These are phyloP conservation scores for Fusarium sarcochroum DNA, from an alignment of 2,329 filamentous ascomycete genomes.

Conservation along the genomic window DNA sequence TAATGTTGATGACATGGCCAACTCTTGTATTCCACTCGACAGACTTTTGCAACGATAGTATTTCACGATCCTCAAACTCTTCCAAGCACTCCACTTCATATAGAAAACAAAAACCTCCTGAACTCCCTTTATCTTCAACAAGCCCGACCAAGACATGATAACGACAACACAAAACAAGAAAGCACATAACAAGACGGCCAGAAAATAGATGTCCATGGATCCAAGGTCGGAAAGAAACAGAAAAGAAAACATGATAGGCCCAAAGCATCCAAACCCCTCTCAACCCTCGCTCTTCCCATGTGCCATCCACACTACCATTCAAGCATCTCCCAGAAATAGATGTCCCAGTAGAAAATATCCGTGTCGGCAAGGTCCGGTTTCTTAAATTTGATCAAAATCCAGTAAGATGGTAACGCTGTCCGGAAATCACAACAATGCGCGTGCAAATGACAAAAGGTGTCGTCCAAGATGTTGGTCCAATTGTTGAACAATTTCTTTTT, in stretches of 20 bases:
- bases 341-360: background rate
- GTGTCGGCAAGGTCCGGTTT: background rate
- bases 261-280: background rate
- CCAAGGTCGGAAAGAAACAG: conserved; percentile 4
- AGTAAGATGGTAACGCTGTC: background rate
- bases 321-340: background rate
- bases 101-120: background rate
- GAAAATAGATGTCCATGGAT: conserved; percentile 18
- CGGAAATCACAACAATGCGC: background rate
- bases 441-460: background rate
- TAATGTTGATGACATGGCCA: background rate
- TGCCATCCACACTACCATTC: conserved; percentile 1
- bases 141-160: background rate
- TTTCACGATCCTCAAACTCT: conserved; percentile 4
- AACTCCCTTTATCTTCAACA: conserved; percentile 22
- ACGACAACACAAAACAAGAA: conserved; percentile 1
- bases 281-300: background rate
- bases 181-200: background rate
- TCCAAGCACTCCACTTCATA: background rate
- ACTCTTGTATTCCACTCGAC: conserved; percentile 30
- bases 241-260: background rate
- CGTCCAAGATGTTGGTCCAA: background rate
- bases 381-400: conserved; percentile 9
- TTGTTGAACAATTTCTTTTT: background rate
- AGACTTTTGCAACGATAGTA: conserved; percentile 33